Conservation (phyloP, 2,329 filamentous ascomycete genomes). For the Sarocladiaceae sp. region DNA sequence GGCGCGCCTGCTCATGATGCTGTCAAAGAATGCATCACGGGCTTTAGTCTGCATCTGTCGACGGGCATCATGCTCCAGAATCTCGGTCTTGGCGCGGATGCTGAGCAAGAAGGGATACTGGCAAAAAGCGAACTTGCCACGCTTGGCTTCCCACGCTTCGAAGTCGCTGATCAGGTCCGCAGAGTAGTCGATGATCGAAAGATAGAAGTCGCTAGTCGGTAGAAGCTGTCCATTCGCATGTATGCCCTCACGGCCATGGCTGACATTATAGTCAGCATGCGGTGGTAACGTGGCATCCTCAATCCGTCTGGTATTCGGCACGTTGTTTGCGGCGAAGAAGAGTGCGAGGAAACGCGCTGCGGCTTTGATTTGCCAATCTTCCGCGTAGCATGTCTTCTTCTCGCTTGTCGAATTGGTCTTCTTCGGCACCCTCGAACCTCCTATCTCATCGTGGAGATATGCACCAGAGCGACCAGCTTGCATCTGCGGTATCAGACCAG, state of each 20-base stretch:
- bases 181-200: conserved; percentile 72
- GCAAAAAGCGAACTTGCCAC: conserved; percentile 78
- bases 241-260: conserved; percentile 11
- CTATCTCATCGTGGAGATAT: conserved; percentile 74
- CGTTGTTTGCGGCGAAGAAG: conserved; percentile 76
- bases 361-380: conserved; percentile 87
- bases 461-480: conserved; percentile 62
- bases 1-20: conserved; percentile 69
- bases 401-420: conserved; percentile 37
- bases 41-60: conserved; percentile 88
- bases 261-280: background rate
- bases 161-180: conserved; percentile 84
- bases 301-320: conserved; percentile 31
- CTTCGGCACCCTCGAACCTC: conserved; percentile 44
- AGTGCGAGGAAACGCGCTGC: conserved; percentile 76
- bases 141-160: conserved; percentile 76
- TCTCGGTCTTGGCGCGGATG: conserved; percentile 87
- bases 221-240: conserved; percentile 59
- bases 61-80: conserved; percentile 81
- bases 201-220: conserved; percentile 83
- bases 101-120: conserved; percentile 91
- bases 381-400: conserved; percentile 59
- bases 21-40: conserved; percentile 86
- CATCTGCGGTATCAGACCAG: conserved; percentile 69
- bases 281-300: conserved; percentile 17